These are phyloP conservation scores for Zopfochytrium polystomum DNA, from an alignment of 371 early-diverging fungal genomes.

Conservation along the genomic window DNA sequence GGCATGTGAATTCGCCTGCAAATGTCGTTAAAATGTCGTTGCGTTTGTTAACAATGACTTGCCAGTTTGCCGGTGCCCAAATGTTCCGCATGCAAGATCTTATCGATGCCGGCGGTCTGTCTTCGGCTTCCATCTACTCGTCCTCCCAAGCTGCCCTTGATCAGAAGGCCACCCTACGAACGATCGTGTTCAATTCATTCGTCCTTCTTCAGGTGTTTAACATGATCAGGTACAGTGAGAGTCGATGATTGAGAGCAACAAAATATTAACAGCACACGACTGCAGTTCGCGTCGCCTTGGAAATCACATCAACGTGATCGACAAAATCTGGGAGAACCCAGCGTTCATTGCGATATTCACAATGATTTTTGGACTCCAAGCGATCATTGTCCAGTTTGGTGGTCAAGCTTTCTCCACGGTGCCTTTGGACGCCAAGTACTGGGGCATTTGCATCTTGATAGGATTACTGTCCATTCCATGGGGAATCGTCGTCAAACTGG, in stretches of 20 bases:
- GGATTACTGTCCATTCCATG: constrained; percentile 68
- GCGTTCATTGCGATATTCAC: not conserved
- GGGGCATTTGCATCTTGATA: constrained; percentile 63
- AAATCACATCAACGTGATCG: not conserved
- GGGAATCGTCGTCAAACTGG: constrained; percentile 64
- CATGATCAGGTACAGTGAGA: constrained; percentile 42
- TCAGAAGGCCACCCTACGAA: not conserved
- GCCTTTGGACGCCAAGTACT: constrained; percentile 53
- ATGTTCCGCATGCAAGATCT: constrained; percentile 19
- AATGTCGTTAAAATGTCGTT: not conserved
- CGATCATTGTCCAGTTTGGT: constrained; percentile 80
- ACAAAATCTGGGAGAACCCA: not conserved
- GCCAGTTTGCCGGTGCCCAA: constrained; percentile 17
- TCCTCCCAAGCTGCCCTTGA: too few species aligned
- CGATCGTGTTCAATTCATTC: constrained; percentile 85
- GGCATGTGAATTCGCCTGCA: not conserved
- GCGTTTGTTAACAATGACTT: too few species aligned
- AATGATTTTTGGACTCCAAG: constrained; percentile 58
- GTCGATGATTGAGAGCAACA: not conserved
- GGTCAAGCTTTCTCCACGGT: constrained; percentile 78
- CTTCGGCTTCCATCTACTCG: too few species aligned
- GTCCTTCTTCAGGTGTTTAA: constrained; percentile 94
- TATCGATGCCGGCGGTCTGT: constrained; percentile 12
- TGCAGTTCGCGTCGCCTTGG: not conserved
- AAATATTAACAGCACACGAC: too few species aligned